These are phyloP conservation scores for Chlamydomonas incerta DNA, from an alignment of 139 green algal genomes.

Conservation along the genomic window DNA sequence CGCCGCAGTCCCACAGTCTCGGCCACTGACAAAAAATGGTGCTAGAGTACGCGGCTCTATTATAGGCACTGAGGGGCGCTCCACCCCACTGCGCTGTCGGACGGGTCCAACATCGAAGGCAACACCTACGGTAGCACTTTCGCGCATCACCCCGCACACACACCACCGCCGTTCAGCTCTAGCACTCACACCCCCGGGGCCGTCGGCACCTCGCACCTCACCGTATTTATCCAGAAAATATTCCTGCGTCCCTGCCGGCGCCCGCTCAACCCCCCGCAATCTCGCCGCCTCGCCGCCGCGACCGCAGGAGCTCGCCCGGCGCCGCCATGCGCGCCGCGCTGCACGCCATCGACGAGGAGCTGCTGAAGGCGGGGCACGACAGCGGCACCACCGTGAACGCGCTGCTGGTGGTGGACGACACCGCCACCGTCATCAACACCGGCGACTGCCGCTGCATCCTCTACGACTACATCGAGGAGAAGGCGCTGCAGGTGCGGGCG, in stretches of 20 bases:
- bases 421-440: slow-evolving; percentile 30
- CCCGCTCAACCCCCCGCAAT: too few relatives aligned
- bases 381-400: slow-evolving; percentile 34
- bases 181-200: too few relatives aligned
- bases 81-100: background rate
- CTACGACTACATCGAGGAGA: slow-evolving; percentile 33
- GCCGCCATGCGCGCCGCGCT: slow-evolving; percentile 23
- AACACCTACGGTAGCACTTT: too few relatives aligned
- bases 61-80: background rate
- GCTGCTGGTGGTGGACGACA: slow-evolving; percentile 27
- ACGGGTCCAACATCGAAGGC: background rate
- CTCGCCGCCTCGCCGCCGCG: too few relatives aligned
- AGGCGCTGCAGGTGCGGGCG: background rate
- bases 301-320: background rate
- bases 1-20: background rate
- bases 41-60: background rate
- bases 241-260: too few relatives aligned
- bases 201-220: too few relatives aligned
- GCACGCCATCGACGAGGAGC: slow-evolving; percentile 37
- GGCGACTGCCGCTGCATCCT: slow-evolving; percentile 40
- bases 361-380: slow-evolving; percentile 25
- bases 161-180: too few relatives aligned
- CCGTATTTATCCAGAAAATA: too few relatives aligned
- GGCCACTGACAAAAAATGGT: background rate
- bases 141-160: too few relatives aligned